Evolutionary conservation across 2,329 filamentous ascomycete species (phyloP).

Genomic region (Capronia epimyces): DNA sequence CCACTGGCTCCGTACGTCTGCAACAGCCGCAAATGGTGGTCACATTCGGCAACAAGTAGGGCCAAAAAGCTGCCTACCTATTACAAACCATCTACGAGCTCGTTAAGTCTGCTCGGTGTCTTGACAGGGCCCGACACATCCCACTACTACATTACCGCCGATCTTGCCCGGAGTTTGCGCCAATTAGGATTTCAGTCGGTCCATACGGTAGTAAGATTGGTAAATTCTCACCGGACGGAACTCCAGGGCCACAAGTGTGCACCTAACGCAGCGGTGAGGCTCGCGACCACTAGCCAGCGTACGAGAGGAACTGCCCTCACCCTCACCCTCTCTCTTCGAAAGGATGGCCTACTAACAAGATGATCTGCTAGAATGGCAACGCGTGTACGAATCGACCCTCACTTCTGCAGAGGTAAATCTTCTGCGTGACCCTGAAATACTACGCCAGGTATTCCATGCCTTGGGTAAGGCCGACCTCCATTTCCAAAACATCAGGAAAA

Average conservation of each 20-base stretch:
- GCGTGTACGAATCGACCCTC: conserved; percentile 7
- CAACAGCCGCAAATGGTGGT: not conserved
- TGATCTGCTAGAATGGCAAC: conserved; percentile 5
- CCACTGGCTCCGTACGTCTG: not conserved
- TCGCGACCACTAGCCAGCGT: conserved; percentile 6
- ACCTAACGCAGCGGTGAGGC: conserved; percentile 3
- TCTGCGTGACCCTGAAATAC: conserved; percentile 9
- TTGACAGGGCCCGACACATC: not conserved
- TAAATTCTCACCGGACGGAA: conserved; percentile 6
- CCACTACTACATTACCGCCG: conserved; percentile 11
- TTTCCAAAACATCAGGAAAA: conserved; percentile 7
- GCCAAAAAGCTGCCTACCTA: not conserved
- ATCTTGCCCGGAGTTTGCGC: conserved; percentile 6
- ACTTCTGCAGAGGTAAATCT: conserved; percentile 1
- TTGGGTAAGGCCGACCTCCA: conserved; percentile 13
- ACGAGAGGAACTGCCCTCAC: not conserved
- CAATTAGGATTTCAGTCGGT: conserved; percentile 12
- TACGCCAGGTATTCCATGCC: conserved; percentile 14
- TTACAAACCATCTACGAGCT: not conserved
- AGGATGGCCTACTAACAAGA: not conserved
- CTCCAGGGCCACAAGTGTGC: not conserved
- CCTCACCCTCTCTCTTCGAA: not conserved
- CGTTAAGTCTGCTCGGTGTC: not conserved
- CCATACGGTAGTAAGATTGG: conserved; percentile 4
- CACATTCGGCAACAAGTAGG: not conserved